These are phyloP conservation scores for Solanum boliviense DNA, from an alignment of 257 asterid genomes.

Conservation along the genomic window DNA sequence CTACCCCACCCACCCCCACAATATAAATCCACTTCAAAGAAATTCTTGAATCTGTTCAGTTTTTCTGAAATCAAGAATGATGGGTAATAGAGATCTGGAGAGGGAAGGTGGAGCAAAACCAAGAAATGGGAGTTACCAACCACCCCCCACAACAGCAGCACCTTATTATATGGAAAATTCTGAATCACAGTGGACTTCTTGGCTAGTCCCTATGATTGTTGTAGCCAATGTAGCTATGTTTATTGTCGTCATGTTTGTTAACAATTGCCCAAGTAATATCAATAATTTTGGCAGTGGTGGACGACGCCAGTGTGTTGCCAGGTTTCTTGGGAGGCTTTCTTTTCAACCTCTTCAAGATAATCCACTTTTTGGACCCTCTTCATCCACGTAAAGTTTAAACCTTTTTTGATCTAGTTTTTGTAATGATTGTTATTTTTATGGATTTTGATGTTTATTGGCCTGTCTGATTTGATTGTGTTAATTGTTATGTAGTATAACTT, in stretches of 20 bases:
- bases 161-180: constrained; percentile 40
- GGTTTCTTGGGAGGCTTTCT: constrained; percentile 79
- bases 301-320: constrained; percentile 55
- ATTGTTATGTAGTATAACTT: background rate
- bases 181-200: constrained; percentile 84
- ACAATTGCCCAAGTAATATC: constrained; percentile 62
- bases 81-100: constrained; percentile 65
- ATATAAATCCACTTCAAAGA: background rate
- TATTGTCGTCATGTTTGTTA: constrained; percentile 66
- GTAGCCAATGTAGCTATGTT: constrained; percentile 84
- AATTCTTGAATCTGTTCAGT: background rate
- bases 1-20: background rate
- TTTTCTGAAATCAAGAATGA: constrained; percentile 1
- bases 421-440: background rate
- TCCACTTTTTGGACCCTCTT: constrained; percentile 95
- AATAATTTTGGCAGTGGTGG: constrained; percentile 18
- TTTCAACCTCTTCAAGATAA: constrained; percentile 88
- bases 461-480: background rate
- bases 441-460: background rate
- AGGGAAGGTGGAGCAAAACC: constrained; percentile 30
- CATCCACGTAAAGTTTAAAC: constrained; percentile 42
- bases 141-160: constrained; percentile 17
- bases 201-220: constrained; percentile 88
- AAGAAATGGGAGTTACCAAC: constrained; percentile 18
- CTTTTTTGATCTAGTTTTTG: background rate